phyloP scores from a whole-genome alignment of 2,329 filamentous ascomycete genomes.

The Trichoderma cornu-damae region DNA sequence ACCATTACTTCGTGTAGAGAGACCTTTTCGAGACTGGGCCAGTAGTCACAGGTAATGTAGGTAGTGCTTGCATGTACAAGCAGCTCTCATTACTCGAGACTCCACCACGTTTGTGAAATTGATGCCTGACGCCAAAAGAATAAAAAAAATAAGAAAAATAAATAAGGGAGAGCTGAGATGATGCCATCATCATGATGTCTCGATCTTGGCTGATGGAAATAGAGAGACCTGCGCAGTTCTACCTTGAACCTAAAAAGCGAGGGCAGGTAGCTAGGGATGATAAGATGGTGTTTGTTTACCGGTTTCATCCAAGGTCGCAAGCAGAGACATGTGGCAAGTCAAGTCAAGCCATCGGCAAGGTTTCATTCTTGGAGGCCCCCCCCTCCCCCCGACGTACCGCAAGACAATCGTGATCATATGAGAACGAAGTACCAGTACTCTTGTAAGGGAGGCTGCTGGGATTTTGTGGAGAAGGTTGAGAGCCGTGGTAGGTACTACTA shows the following conservation, averaged over 20 bases:
- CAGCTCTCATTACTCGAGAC: not conserved
- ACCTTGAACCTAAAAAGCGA: not conserved
- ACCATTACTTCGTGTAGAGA: too few relatives aligned
- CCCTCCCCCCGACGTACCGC: not conserved
- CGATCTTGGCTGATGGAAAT: not conserved
- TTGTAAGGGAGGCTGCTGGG: constrained; percentile 1
- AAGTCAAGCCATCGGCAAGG: constrained; percentile 1
- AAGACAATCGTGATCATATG: not conserved
- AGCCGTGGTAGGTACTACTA: too few relatives aligned
- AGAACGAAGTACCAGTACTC: not conserved
- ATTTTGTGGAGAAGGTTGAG: constrained; percentile 8
- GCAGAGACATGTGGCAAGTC: not conserved
- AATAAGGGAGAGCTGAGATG: not conserved
- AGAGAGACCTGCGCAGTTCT: not conserved
- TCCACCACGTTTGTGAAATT: not conserved
- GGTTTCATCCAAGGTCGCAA: not conserved
- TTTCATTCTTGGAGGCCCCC: not conserved
- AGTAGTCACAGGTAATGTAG: too few relatives aligned
- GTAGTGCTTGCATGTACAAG: too few relatives aligned
- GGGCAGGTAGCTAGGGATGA: not conserved
- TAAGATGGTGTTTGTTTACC: not conserved
- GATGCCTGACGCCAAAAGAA: too few relatives aligned
- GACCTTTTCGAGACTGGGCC: too few relatives aligned
- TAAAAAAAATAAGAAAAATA: too few relatives aligned
- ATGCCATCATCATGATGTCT: not conserved